Conservation (phyloP, 2,329 filamentous ascomycete species). For the Immersiporthe knoxdaviesiana region DNA sequence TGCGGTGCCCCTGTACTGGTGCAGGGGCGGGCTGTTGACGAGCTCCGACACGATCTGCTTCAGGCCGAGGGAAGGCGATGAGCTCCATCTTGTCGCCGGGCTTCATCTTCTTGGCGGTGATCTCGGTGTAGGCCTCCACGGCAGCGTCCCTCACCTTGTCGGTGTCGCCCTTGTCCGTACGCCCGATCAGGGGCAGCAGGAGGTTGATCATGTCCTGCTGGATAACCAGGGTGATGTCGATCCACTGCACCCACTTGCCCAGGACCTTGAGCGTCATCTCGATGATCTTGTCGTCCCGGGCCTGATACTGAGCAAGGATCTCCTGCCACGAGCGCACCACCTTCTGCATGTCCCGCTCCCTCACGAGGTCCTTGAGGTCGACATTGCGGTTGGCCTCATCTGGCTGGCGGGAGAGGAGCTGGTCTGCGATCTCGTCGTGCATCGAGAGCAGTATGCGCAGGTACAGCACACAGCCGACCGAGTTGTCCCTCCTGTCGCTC, state of each 20-base stretch:
- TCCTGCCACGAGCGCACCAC: conserved; percentile 91
- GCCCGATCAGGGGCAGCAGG: conserved; percentile 85
- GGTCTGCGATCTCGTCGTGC: conserved; percentile 96
- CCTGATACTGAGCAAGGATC: conserved; percentile 77
- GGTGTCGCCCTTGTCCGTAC: conserved; percentile 64
- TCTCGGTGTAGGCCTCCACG: conserved; percentile 93
- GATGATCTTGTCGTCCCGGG: conserved; percentile 71
- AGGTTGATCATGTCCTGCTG: conserved; percentile 85
- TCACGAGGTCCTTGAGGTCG: conserved; percentile 87
- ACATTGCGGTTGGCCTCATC: conserved; percentile 84
- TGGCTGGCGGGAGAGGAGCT: conserved; percentile 77
- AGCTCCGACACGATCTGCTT: conserved; percentile 84
- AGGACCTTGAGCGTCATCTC: conserved; percentile 91
- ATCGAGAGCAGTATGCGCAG: conserved; percentile 86
- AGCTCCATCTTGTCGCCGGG: conserved; percentile 90
- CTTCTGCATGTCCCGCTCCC: conserved; percentile 84
- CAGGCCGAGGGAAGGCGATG: conserved; percentile 87
- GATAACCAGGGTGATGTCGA: conserved; percentile 91
- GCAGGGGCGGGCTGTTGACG: conserved; percentile 78
- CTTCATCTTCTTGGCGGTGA: conserved; percentile 98
- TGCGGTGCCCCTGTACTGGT: conserved; percentile 76
- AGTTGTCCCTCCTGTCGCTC: conserved; percentile 67
- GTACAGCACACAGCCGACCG: conserved; percentile 80
- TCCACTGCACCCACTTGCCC: conserved; percentile 98
- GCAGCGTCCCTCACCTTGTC: conserved; percentile 88